These are phyloP conservation scores for Sugiyamaella smithiae DNA, from an alignment of 805 yeast species.

Conservation along the genomic window DNA sequence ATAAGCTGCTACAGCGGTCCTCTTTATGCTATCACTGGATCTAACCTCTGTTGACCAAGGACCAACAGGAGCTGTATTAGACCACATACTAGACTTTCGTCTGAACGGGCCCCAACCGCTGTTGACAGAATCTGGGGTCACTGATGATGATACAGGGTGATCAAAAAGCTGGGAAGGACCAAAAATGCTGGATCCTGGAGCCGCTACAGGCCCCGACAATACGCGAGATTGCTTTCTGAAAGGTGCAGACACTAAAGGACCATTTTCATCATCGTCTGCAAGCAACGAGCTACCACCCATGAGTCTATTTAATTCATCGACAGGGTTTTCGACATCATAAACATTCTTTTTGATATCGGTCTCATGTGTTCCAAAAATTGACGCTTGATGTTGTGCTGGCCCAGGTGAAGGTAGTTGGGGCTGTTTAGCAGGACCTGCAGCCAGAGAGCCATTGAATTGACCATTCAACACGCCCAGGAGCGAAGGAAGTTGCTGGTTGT, in stretches of 20 bases:
- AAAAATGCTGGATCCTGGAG: slow-evolving; percentile 1
- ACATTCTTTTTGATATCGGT: background rate
- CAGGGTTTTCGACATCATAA: slow-evolving; percentile 17
- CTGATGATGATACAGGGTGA: background rate
- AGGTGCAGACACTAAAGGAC: background rate
- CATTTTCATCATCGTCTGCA: slow-evolving; percentile 18
- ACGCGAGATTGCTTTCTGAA: background rate
- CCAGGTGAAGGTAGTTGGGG: background rate
- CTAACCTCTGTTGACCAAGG: slow-evolving; percentile 3
- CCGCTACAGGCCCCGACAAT: background rate
- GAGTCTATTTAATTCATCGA: slow-evolving; percentile 22
- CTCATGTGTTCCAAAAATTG: background rate
- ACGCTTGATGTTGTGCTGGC: background rate
- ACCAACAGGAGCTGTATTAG: background rate
- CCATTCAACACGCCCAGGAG: background rate
- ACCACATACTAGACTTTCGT: slow-evolving; percentile 11
- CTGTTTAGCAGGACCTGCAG: background rate
- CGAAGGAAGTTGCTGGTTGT: background rate
- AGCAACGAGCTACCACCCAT: slow-evolving; percentile 21
- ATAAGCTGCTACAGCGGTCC: slow-evolving; percentile 28
- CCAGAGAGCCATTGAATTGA: background rate
- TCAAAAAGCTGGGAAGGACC: background rate
- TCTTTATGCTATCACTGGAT: slow-evolving; percentile 17
- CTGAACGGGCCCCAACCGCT: slow-evolving; percentile 3
- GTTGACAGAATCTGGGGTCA: background rate